phyloP scores from a whole-genome alignment of 148 eudicot species.

The Cornus kousa region DNA sequence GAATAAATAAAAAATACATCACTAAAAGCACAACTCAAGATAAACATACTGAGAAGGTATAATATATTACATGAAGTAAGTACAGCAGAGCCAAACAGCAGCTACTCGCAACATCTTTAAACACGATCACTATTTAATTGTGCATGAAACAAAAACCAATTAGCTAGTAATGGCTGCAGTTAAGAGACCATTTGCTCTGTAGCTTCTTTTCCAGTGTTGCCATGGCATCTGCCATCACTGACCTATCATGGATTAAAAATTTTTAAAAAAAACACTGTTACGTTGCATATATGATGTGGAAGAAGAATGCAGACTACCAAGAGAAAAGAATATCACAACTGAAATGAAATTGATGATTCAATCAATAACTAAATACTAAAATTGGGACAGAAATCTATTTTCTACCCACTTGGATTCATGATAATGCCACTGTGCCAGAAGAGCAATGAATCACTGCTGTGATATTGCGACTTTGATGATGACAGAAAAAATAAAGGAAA shows the following conservation, averaged over 20 bases:
- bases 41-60: no score
- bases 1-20: no score
- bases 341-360: not conserved
- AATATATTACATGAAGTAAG: no score
- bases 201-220: not conserved
- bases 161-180: not conserved
- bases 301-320: not conserved
- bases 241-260: not conserved
- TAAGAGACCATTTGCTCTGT: not conserved
- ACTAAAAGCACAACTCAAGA: no score
- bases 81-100: no score
- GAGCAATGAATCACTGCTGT: not conserved
- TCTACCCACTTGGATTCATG: not conserved
- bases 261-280: not conserved
- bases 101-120: no score
- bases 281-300: not conserved
- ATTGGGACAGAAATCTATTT: not conserved
- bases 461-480: not conserved
- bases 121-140: no score
- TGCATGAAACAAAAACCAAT: not conserved
- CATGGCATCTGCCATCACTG: not conserved
- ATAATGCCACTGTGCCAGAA: not conserved
- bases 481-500: not conserved
- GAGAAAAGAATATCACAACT: no score
- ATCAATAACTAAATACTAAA: not conserved